Percentiles rank a stretch among this genome's conserved stretches.
Evolutionary conservation across 768 basidiomycete genomes (phyloP).

Genomic region (Pleurotus platypus): DNA sequence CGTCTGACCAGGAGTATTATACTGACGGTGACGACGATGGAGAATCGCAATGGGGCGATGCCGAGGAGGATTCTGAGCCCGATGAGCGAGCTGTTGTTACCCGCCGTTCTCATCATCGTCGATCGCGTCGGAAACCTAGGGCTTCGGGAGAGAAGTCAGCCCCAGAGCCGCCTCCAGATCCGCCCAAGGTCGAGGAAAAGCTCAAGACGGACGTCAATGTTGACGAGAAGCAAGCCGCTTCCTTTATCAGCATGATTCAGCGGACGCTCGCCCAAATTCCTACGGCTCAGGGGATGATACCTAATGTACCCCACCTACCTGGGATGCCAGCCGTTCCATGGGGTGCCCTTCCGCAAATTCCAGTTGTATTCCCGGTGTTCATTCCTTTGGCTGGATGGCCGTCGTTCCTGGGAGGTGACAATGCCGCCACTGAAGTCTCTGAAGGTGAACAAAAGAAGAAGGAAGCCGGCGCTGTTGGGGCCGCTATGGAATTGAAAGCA

Average conservation of each 20-base stretch:
- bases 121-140: constrained; percentile 24
- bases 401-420: constrained; percentile 55
- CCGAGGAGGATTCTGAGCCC: constrained; percentile 59
- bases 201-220: constrained; percentile 5
- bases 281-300: constrained; percentile 50
- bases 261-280: constrained; percentile 65
- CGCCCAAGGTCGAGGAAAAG: constrained; percentile 8
- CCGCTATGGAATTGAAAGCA: constrained; percentile 61
- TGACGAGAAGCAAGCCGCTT: constrained; percentile 45
- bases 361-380: constrained; percentile 76
- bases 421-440: constrained; percentile 23
- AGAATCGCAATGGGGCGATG: constrained; percentile 68
- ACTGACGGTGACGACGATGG: constrained; percentile 29
- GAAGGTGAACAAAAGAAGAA: constrained; percentile 34
- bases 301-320: constrained; percentile 55
- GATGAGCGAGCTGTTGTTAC: constrained; percentile 16
- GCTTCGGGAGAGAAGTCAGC: constrained; percentile 25
- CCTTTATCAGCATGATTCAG: constrained; percentile 70
- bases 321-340: constrained; percentile 64
- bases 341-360: constrained; percentile 62
- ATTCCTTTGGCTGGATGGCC: constrained; percentile 68
- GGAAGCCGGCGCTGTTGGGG: constrained; percentile 39
- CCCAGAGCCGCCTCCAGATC: constrained; percentile 25
- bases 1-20: constrained; percentile 16
- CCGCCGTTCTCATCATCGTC: constrained; percentile 19